Percentiles rank a stretch among this genome's conserved stretches.
phyloP scores from a whole-genome alignment of 306 rosid genomes.

The Pyrus betulifolia region DNA sequence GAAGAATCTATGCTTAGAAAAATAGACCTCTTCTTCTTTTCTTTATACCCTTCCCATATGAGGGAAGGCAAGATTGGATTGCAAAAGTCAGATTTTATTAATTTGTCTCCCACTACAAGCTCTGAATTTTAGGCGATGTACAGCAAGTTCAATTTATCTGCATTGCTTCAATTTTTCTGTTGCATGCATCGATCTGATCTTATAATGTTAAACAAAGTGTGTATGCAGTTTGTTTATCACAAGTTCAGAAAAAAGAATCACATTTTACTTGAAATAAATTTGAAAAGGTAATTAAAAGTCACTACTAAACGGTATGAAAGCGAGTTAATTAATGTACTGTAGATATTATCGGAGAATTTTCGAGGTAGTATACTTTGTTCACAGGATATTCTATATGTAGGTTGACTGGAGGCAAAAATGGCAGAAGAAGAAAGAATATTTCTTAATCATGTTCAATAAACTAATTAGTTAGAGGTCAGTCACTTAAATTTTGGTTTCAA shows the following conservation, averaged over 20 bases:
- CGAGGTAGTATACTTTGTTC: background rate
- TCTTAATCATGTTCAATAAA: too few species aligned
- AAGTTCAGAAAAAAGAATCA: background rate
- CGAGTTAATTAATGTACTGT: background rate
- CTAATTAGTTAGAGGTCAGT: background rate
- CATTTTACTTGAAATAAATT: background rate
- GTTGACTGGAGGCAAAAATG: background rate
- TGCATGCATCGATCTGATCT: background rate
- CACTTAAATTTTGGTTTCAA: slow-evolving; percentile 7
- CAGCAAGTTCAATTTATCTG: background rate
- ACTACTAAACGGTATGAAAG: background rate
- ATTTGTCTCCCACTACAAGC: slow-evolving; percentile 7
- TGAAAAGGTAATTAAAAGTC: background rate
- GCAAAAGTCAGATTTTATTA: slow-evolving; percentile 11
- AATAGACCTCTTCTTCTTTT: slow-evolving; percentile 26
- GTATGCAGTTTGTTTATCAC: background rate
- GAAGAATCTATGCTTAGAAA: slow-evolving; percentile 52
- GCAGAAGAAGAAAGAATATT: background rate
- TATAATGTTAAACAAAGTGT: background rate
- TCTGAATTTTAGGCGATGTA: background rate
- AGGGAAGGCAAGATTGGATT: slow-evolving; percentile 17
- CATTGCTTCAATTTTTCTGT: background rate
- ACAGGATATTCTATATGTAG: slow-evolving; percentile 1
- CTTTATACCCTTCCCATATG: slow-evolving; percentile 5
- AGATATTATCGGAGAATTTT: background rate